Evolutionary conservation across 352 stramenopile species (phyloP), one percentile per base, ranked within the genome.

Genomic region (Phytopythium ostracodes): DNA sequence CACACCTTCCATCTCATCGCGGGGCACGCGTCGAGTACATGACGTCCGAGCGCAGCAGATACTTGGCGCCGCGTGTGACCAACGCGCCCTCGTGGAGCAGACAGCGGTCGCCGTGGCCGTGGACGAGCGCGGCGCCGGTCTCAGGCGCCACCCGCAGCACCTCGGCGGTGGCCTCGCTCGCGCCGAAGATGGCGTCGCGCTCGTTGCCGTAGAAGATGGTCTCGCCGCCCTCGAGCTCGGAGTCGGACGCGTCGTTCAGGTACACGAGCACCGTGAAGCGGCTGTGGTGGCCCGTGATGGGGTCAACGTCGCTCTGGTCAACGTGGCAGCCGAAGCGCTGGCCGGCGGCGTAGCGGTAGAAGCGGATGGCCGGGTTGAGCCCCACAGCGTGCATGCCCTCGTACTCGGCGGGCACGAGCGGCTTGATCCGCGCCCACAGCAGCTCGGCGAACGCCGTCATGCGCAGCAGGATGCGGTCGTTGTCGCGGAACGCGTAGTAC

Each of bases 261-360:
- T 92, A 94, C 44, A 94, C 81, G 40, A 92, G 79, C 64, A 92
- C 76, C 11, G 84, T 94, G 67, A 91, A 92, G 70, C 79, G 81
- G 55, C 84, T 94, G 67, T 87, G 73, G 66, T 74, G 78, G 47
- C 79, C 72, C 36, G 84, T 94, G 55, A 81, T 62, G 5, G 76
- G 73, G 60, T 94, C 82, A 56, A 92, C 76, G 65, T 92, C 80
- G 70, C 84, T 94, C 71, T 92, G 81, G 65, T 94, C 84, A n/a
- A 94, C 82, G 58, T 92, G 82, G 52, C 82, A 92, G 38, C 82
- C 84, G 64, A 94, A 94, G 8, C 77, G 68, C 72, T 94, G 84
- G 17, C 82, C 82, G 7, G 62, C 64, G 47, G 67, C 66, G 67
- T 94, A 94, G 18, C 82, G 77, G 43, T 94, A 94, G 69, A 94